Percentiles rank a stretch among this genome's conserved stretches.
Evolutionary conservation across 768 basidiomycete genomes (phyloP).

Genomic region (Tulasnella sp.): DNA sequence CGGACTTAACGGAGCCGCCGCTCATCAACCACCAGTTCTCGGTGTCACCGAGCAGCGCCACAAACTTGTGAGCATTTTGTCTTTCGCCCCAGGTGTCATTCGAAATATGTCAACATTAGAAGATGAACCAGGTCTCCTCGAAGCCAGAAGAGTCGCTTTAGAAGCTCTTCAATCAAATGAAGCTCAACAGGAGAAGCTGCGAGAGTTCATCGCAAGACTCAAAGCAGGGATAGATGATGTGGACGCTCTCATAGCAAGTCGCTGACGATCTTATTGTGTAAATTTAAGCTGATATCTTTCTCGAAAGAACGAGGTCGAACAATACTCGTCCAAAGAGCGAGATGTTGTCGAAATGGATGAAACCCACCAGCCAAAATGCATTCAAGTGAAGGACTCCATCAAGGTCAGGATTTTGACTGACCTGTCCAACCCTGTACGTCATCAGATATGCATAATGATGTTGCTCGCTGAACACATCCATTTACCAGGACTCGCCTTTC

Average conservation of each 20-base stretch:
- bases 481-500: constrained; percentile 25
- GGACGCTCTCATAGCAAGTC: constrained; percentile 17
- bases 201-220: constrained; percentile 14
- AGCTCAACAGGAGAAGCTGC: constrained; percentile 24
- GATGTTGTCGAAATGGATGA: constrained; percentile 14
- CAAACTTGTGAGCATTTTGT: constrained; percentile 11
- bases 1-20: not conserved
- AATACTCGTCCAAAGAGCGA: constrained; percentile 15
- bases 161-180: constrained; percentile 21
- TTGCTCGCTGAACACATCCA: not conserved
- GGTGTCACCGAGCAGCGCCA: constrained; percentile 5
- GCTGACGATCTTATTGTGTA: not conserved
- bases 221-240: constrained; percentile 12
- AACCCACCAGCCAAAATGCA: constrained; percentile 2
- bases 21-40: not conserved
- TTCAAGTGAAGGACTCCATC: constrained; percentile 20
- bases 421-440: constrained; percentile 14
- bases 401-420: not conserved
- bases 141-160: constrained; percentile 2
- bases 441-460: not conserved
- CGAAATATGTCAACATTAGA: constrained; percentile 7
- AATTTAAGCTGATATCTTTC: not conserved
- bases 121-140: not conserved
- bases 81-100: not conserved
- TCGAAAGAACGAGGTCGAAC: constrained; percentile 2